Percentiles rank a stretch among this genome's conserved stretches.
Evolutionary conservation across 2,329 filamentous ascomycete species (phyloP).

Genomic region (Stemphylium vesicarium): DNA sequence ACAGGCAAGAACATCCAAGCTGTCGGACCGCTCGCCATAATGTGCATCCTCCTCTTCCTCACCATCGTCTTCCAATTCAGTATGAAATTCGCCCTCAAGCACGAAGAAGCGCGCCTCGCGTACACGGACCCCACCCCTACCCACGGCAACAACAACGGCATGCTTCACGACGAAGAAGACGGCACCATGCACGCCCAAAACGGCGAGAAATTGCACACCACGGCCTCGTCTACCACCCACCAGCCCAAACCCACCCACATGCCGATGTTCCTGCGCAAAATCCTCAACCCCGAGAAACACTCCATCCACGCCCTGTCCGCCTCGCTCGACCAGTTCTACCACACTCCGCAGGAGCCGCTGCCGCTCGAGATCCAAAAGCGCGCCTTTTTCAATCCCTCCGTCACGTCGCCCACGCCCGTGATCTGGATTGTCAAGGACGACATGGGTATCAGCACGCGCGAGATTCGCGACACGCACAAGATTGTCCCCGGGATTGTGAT

Average conservation of each 20-base stretch:
- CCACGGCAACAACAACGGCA: conserved; percentile 18
- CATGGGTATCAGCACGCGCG: conserved; percentile 52
- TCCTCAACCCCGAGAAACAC: conserved; percentile 46
- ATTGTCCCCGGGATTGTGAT: conserved; percentile 47
- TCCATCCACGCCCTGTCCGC: conserved; percentile 36
- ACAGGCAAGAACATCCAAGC: conserved; percentile 44
- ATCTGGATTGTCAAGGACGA: conserved; percentile 56
- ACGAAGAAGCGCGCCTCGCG: conserved; percentile 40
- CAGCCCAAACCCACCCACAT: conserved; percentile 35
- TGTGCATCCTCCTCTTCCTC: conserved; percentile 49
- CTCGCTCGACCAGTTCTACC: conserved; percentile 44
- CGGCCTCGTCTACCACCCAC: conserved; percentile 4
- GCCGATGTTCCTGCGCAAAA: conserved; percentile 38
- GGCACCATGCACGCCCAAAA: conserved; percentile 21
- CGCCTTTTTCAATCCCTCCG: conserved; percentile 54
- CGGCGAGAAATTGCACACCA: conserved; percentile 15
- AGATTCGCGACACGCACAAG: conserved; percentile 51
- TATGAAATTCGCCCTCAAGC: conserved; percentile 41
- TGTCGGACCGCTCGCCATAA: conserved; percentile 51
- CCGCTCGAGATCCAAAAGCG: conserved; percentile 46
- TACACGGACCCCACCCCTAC: conserved; percentile 32
- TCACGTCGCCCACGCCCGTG: conserved; percentile 52
- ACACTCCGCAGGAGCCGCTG: conserved; percentile 39
- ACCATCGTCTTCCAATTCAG: conserved; percentile 52
- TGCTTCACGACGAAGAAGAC: conserved; percentile 30